These are phyloP conservation scores for Debaryomyces maramus DNA, from an alignment of 805 yeast species.

Conservation along the genomic window DNA sequence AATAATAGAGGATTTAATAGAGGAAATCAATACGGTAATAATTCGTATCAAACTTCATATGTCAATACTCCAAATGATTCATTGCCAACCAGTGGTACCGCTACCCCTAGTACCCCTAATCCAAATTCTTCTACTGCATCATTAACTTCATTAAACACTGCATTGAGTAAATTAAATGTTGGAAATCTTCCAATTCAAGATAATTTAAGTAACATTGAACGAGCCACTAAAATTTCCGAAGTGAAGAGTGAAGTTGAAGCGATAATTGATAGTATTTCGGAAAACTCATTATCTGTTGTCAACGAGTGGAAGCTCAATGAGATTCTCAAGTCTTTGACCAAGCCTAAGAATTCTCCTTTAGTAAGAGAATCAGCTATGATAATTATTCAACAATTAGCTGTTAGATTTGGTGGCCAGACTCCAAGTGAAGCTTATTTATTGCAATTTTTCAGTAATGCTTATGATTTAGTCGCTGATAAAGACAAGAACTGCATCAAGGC, in stretches of 20 bases:
- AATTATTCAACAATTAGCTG: slow-evolving; percentile 56
- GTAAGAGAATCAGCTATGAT: slow-evolving; percentile 77
- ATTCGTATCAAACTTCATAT: slow-evolving; percentile 8
- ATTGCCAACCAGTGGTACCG: slow-evolving; percentile 35
- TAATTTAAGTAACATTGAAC: slow-evolving; percentile 50
- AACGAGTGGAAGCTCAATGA: slow-evolving; percentile 66
- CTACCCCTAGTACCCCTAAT: slow-evolving; percentile 33
- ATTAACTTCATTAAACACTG: slow-evolving; percentile 67
- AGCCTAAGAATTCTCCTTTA: slow-evolving; percentile 70
- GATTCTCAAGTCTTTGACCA: slow-evolving; percentile 62
- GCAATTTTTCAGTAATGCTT: slow-evolving; percentile 59
- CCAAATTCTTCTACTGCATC: slow-evolving; percentile 64
- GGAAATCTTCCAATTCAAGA: slow-evolving; percentile 67
- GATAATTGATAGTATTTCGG: slow-evolving; percentile 52
- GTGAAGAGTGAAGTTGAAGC: slow-evolving; percentile 54
- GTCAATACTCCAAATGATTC: slow-evolving; percentile 27
- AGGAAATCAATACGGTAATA: background rate
- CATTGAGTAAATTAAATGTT: slow-evolving; percentile 58
- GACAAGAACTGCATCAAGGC: slow-evolving; percentile 83
- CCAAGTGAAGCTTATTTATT: slow-evolving; percentile 77
- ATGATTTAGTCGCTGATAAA: slow-evolving; percentile 80
- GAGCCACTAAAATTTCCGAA: slow-evolving; percentile 52
- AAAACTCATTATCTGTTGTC: slow-evolving; percentile 43
- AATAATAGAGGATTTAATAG: slow-evolving; percentile 5
- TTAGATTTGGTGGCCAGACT: slow-evolving; percentile 62